Evolutionary conservation across 176 grass and related monocot species (phyloP), one percentile per base, ranked within the genome.

Genomic region (Olyra latifolia): DNA sequence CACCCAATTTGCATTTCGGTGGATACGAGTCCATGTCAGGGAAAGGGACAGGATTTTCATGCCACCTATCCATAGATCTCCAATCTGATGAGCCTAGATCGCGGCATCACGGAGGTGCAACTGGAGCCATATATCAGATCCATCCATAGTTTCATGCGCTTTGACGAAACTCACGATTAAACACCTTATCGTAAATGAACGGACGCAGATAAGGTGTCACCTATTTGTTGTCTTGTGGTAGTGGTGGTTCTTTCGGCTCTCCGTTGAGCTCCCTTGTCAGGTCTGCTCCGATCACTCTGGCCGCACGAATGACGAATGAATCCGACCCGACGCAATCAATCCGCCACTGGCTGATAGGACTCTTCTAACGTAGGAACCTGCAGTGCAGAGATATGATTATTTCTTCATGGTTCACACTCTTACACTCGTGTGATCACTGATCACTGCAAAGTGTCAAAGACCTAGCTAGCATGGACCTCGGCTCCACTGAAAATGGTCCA

Each of bases 1-100:
- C 25, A 23, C 11, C 13, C 44, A 38, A 70, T 84, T 80, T 12
- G 46, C 57, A 32, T 23, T 9, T 9, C 35, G 83, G 69, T 23
- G 23, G 32, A 44, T 71, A 54, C 54, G 39, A 6, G 83, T 71
- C 82, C 38, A 29, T 48, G 27, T 66, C 86, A 23, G 23, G 15
- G 61, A 74, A 85, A 81, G 76, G 56, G 72, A 89, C 82, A 14
- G n/a, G 42, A 71, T 10, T 40, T 77, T 60, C 46, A 65, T 64
- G 82, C 66, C 82, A 72, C 40, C 71, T 42, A 71, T 65, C 64
- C 27, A 58, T 71, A 71, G 48, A 57, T 89, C 63, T 59, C 40
- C 48, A 44, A 43, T 53, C 32, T 8, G 52, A 75, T 40, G 9
- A 44, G 44, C 69, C 62, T 45, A n/a, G 87, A 75, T 70, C 32